Percentiles rank a stretch among this genome's conserved stretches.
Conservation (phyloP, 805 yeast genomes). For the Tetrapisispora iriomotensis region DNA sequence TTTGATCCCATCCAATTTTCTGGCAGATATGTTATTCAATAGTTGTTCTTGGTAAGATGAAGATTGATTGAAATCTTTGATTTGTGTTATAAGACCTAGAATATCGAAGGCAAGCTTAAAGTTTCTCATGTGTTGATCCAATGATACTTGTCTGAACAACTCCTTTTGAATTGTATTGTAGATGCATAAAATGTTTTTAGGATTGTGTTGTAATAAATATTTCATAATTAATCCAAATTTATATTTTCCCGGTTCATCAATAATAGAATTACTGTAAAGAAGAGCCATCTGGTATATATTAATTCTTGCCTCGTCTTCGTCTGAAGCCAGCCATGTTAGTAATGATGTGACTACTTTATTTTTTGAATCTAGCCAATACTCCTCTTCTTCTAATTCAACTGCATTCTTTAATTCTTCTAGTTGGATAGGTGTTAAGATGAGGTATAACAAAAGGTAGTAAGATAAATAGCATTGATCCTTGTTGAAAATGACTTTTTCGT, state of each 20-base stretch:
- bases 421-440: conserved; percentile 31
- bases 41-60: conserved; percentile 9
- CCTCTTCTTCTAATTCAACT: conserved; percentile 28
- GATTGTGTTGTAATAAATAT: conserved; percentile 21
- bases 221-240: conserved; percentile 24
- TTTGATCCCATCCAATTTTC: conserved; percentile 11
- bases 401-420: conserved; percentile 25
- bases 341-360: conserved; percentile 31
- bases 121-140: conserved; percentile 19
- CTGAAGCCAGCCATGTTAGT: conserved; percentile 22
- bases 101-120: conserved; percentile 26
- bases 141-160: conserved; percentile 20
- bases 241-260: conserved; percentile 27
- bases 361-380: conserved; percentile 7
- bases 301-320: conserved; percentile 20
- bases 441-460: conserved; percentile 27
- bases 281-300: conserved; percentile 23
- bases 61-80: conserved; percentile 15
- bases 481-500: conserved; percentile 19
- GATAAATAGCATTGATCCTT: conserved; percentile 9
- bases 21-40: conserved; percentile 8
- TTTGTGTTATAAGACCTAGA: conserved; percentile 17
- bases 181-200: conserved; percentile 21
- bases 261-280: conserved; percentile 20
- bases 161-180: conserved; percentile 23